Base-by-base conservation (phyloP, 495 filamentous ascomycete species). In the Xylaria cubensis region DNA sequence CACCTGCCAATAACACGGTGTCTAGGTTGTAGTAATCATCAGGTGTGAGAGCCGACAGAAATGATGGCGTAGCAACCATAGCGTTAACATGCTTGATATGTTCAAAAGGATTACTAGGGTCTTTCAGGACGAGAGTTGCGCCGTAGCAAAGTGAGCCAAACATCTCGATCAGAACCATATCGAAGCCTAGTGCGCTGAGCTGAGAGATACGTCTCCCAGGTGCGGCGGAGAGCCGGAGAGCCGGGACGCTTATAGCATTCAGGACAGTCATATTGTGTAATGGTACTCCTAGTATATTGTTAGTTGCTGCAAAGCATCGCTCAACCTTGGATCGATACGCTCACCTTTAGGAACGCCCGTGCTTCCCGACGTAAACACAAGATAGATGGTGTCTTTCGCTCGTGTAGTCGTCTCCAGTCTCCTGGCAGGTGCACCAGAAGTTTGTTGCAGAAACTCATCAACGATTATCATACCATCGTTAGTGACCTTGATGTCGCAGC, bases 361-460 rank as follows among this genome's bases (percentile, higher is more conserved):
- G 24, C 53, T 56, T 5, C 53, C 53, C 24, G 53, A 56, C 13
- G 53, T 56, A 13, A 56, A 56, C 24, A 56, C 24, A 1, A 56
- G 24, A 24, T 56, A 56, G 53, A 56, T 56, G 10, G 24, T 24
- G 26, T 56, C 53, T 29, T 26, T 56, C 24, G 9, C 53, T 4
- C 53, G n/a, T 12, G 50, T 53, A 9, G n/a, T 9, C 19, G 50
- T 53, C 19, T 8, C 19, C 10, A 26, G 19, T 24, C 9, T 6
- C 17, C 50, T 12, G 1, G 21, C 7, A 53, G 50, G 50, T 26
- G 21, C 1, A 53, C 21, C n/a, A n/a, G 21, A 53, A 8, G 19
- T 24, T 6, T 53, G 50, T 53, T 53, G n/a, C 50, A 24, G 21
- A 53, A 53, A n/a, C n/a, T 53, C 50, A 53, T 53, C 50, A 53